Evolutionary conservation across 2,329 filamentous ascomycete genomes (phyloP).

Genomic region (Alternaria novae-zelandiae): DNA sequence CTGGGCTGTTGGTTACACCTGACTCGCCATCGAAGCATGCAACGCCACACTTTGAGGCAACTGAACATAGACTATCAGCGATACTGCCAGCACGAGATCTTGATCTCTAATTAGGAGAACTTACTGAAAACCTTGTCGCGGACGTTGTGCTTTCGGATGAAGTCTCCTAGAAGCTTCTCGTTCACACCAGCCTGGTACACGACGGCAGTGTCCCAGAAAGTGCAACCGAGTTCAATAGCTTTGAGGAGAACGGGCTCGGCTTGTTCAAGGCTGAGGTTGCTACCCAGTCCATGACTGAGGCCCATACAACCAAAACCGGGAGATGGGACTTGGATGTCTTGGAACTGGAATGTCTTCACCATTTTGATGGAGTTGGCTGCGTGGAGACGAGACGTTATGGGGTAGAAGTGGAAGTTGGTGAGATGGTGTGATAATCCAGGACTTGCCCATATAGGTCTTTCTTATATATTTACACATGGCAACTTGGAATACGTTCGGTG

Average conservation of each 20-base stretch:
- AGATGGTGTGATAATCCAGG: neutral
- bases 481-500: neutral
- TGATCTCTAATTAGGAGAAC: neutral
- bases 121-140: constrained; percentile 32
- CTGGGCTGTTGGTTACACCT: constrained; percentile 46
- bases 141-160: constrained; percentile 34
- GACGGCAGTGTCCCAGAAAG: constrained; percentile 58
- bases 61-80: neutral
- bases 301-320: constrained; percentile 66
- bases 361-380: constrained; percentile 2
- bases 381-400: neutral
- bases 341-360: constrained; percentile 30
- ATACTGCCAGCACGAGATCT: neutral
- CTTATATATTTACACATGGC: neutral
- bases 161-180: constrained; percentile 37
- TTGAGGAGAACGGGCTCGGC: constrained; percentile 58
- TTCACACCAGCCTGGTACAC: constrained; percentile 31
- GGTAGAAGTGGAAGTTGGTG: neutral
- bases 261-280: constrained; percentile 50
- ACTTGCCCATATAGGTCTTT: neutral
- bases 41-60: constrained; percentile 37
- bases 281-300: constrained; percentile 54
- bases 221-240: constrained; percentile 57
- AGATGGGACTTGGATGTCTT: constrained; percentile 50
- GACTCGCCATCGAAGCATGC: constrained; percentile 46